A percentile compares a stretch with the other conserved stretches of the same genome.
These are phyloP conservation scores for Pneumocystis canis DNA, from an alignment of 1,139 yeast species.

Conservation along the genomic window DNA sequence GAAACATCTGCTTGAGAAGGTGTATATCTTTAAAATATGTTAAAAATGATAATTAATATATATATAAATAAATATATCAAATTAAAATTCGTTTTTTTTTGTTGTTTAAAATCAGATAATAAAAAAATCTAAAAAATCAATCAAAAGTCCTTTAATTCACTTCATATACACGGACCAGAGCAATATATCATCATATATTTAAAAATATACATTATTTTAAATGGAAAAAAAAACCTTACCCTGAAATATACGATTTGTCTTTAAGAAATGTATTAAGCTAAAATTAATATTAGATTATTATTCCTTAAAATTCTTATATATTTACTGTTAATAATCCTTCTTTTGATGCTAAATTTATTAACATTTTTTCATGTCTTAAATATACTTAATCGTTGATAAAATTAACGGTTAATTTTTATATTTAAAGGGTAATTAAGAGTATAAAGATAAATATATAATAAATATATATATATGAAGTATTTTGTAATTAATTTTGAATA, in stretches of 20 bases:
- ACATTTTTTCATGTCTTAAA: no score
- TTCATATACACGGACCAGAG: conserved; percentile 95
- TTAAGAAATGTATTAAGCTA: conserved; percentile 13
- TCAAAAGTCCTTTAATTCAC: conserved; percentile 84
- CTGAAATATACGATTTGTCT: conserved; percentile 49
- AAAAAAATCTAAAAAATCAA: conserved; percentile 30
- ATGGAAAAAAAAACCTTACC: conserved; percentile 43
- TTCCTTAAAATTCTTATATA: background rate
- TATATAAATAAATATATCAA: background rate
- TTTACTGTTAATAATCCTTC: background rate
- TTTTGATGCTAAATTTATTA: background rate
- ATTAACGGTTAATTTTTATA: no score
- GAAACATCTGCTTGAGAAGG: conserved; percentile 94
- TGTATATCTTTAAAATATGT: conserved; percentile 38
- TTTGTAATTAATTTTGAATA: no score
- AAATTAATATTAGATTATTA: background rate
- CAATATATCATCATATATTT: conserved; percentile 46
- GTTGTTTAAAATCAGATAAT: conserved; percentile 10
- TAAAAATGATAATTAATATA: background rate
- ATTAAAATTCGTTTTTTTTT: conserved; percentile 3
- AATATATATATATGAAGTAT: no score
- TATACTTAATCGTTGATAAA: no score
- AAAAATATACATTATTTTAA: conserved; percentile 8
- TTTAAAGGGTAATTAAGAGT: background rate
- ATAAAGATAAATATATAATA: no score